Evolutionary conservation across 495 filamentous ascomycete genomes (phyloP).

Genomic region (Letharia lupina): DNA sequence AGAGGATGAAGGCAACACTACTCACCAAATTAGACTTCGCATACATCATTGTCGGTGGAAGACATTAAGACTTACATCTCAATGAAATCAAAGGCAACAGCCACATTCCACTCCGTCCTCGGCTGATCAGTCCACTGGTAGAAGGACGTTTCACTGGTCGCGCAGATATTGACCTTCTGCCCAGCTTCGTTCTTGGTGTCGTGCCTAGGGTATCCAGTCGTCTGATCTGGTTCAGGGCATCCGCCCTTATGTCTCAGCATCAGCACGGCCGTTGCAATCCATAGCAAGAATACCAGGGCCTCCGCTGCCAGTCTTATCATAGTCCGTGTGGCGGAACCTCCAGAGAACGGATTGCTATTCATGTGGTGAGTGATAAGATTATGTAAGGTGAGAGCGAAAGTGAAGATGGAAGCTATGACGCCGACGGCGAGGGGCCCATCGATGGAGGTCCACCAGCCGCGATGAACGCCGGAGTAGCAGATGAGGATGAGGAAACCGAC

Average conservation of each 20-base stretch:
- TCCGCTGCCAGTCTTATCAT: conserved; percentile 16
- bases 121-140: conserved; percentile 16
- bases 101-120: conserved; percentile 16
- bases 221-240: background rate
- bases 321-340: conserved; percentile 11
- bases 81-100: conserved; percentile 14
- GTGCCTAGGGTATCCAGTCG: background rate
- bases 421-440: conserved; percentile 24
- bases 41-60: background rate
- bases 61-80: conserved; percentile 21
- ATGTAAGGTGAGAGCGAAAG: conserved; percentile 19
- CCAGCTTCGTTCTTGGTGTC: background rate
- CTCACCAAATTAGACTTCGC: background rate
- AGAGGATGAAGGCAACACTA: conserved; percentile 19
- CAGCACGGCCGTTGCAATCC: conserved; percentile 21
- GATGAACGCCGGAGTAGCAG: conserved; percentile 23
- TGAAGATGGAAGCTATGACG: conserved; percentile 24
- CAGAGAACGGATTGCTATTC: conserved; percentile 21
- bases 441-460: conserved; percentile 27
- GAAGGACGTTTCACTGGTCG: background rate
- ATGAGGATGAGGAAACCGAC: conserved; percentile 24
- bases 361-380: conserved; percentile 20
- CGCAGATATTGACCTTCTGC: conserved; percentile 1
- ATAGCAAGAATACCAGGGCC: conserved; percentile 22
- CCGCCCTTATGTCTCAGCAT: conserved; percentile 22